Evolutionary conservation across 169 alveolate species (phyloP).

Genomic region (Cryptosporidium parvum): DNA sequence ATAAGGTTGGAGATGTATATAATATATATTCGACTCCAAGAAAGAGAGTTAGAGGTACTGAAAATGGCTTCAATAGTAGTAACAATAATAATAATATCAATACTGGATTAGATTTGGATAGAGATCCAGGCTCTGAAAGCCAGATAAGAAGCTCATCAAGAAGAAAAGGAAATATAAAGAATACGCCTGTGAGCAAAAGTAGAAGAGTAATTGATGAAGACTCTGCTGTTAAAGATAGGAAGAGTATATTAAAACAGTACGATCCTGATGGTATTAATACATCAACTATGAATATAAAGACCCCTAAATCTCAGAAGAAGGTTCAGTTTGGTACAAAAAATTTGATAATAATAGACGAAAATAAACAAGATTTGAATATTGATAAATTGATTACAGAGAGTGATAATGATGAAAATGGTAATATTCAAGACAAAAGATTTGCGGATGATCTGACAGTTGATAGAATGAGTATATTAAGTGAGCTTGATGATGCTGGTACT

Average conservation of each 20-base stretch:
- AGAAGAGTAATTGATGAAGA: slow-evolving; percentile 12
- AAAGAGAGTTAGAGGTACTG: slow-evolving; percentile 1
- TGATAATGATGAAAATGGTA: background rate
- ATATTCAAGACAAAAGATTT: background rate
- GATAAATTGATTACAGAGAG: slow-evolving; percentile 6
- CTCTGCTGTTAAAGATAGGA: slow-evolving; percentile 45
- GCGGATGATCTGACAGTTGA: background rate
- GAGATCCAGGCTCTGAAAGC: background rate
- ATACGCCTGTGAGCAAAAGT: slow-evolving; percentile 17
- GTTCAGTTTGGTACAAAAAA: slow-evolving; percentile 62
- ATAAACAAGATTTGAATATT: slow-evolving; percentile 13
- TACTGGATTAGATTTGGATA: background rate
- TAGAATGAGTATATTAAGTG: slow-evolving; percentile 68
- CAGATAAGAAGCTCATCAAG: slow-evolving; percentile 24
- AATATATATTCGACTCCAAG: slow-evolving; percentile 52
- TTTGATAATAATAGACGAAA: slow-evolving; percentile 52
- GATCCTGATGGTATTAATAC: slow-evolving; percentile 64
- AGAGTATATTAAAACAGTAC: slow-evolving; percentile 65
- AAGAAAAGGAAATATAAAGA: slow-evolving; percentile 22
- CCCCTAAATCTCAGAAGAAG: slow-evolving; percentile 73
- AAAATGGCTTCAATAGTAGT: background rate
- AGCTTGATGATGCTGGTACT: slow-evolving; percentile 51
- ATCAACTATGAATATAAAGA: slow-evolving; percentile 46
- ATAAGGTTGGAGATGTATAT: background rate
- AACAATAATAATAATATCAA: background rate